These are phyloP conservation scores for Kazachstania sp. DNA, from an alignment of 1,139 yeast species.

Conservation along the genomic window DNA sequence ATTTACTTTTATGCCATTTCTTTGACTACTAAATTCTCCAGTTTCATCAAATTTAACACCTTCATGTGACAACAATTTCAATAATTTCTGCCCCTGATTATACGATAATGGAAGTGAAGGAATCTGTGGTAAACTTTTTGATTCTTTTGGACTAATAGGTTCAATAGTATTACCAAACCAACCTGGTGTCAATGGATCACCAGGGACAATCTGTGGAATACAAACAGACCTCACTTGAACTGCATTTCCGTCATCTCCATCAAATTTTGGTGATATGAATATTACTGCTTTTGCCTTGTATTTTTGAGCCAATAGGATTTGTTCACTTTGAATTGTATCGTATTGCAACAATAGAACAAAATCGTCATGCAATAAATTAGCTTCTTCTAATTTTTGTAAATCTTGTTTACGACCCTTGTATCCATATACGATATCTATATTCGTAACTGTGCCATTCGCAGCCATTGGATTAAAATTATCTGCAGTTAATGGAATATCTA, in stretches of 20 bases:
- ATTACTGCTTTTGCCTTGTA: conserved; percentile 49
- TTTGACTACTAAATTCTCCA: conserved; percentile 31
- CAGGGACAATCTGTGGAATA: conserved; percentile 56
- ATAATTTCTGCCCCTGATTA: conserved; percentile 50
- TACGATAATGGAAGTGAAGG: conserved; percentile 74
- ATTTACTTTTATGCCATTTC: conserved; percentile 30
- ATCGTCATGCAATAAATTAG: conserved; percentile 33
- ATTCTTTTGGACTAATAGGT: conserved; percentile 38
- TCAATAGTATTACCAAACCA: conserved; percentile 44
- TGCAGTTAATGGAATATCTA: conserved; percentile 34
- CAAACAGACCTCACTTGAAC: conserved; percentile 63
- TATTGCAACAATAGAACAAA: conserved; percentile 55
- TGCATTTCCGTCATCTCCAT: conserved; percentile 33
- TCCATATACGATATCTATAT: conserved; percentile 44
- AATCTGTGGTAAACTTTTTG: conserved; percentile 54
- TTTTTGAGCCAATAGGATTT: conserved; percentile 45
- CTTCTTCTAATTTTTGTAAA: conserved; percentile 37
- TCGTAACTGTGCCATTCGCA: conserved; percentile 47
- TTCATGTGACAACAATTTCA: conserved; percentile 35
- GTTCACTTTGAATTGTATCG: conserved; percentile 47
- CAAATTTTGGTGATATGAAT: conserved; percentile 32
- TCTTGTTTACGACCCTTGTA: conserved; percentile 61
- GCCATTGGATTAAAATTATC: conserved; percentile 63
- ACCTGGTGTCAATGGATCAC: conserved; percentile 77
- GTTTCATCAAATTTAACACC: conserved; percentile 33